These are phyloP conservation scores for Medicago lupulina DNA, from an alignment of 306 rosid genomes.

Conservation along the genomic window DNA sequence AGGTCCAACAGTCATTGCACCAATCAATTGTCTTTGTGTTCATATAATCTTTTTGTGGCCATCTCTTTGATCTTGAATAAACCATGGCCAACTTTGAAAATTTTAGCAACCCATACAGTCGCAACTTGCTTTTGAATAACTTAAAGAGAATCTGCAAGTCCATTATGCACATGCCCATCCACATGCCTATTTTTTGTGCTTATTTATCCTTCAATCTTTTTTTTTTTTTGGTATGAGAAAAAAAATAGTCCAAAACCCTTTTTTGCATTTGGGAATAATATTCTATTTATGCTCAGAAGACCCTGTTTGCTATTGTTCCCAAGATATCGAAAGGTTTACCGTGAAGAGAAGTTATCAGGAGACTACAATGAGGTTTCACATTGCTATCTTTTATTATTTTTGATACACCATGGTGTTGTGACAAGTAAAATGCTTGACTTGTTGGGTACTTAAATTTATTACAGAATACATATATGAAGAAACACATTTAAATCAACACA, in stretches of 20 bases:
- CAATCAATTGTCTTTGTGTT: conserved; percentile 67
- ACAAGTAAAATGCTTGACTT: conserved; percentile 68
- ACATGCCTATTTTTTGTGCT: conserved; percentile 61
- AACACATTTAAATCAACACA: conserved; percentile 52
- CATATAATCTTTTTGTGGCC: conserved; percentile 78
- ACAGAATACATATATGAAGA: conserved; percentile 68
- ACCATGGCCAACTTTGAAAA: conserved; percentile 72
- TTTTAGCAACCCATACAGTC: conserved; percentile 76
- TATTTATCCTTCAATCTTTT: conserved; percentile 53
- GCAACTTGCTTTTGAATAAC: conserved; percentile 73
- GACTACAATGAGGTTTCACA: conserved; percentile 73
- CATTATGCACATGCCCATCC: conserved; percentile 56
- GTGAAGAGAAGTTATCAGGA: conserved; percentile 59
- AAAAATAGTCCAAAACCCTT: conserved; percentile 53
- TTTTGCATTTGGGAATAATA: conserved; percentile 55
- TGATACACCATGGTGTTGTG: conserved; percentile 64
- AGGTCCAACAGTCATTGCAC: conserved; percentile 70
- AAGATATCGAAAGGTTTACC: conserved; percentile 54
- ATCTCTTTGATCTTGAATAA: conserved; percentile 77
- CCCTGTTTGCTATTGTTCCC: conserved; percentile 54
- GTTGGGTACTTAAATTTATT: conserved; percentile 69
- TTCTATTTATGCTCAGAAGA: conserved; percentile 50
- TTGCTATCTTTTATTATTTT: conserved; percentile 54
- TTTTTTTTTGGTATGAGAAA: conserved; percentile 45
- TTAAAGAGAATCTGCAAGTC: conserved; percentile 63